These are phyloP conservation scores for Gelatoporia subvermispora DNA, from an alignment of 768 basidiomycete genomes.

Conservation along the genomic window DNA sequence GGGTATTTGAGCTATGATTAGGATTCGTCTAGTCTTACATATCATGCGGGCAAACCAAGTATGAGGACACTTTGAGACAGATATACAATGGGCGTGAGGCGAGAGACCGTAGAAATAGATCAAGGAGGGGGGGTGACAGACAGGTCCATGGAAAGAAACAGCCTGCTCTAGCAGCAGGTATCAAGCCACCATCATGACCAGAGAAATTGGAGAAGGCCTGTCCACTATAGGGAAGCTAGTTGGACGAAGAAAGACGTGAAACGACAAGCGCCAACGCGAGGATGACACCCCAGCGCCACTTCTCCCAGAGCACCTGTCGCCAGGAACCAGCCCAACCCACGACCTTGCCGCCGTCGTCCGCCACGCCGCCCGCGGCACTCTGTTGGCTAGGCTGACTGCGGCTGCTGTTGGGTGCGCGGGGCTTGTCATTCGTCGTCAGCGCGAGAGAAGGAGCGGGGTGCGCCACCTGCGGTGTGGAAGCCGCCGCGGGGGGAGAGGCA, in stretches of 20 bases:
- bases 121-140: no score
- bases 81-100: no score
- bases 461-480: slow-evolving; percentile 1
- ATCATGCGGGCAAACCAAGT: no score
- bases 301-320: slow-evolving; percentile 71
- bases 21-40: no score
- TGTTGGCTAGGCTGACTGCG: not conserved
- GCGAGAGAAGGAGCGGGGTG: not conserved
- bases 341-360: slow-evolving; percentile 15
- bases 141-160: no score
- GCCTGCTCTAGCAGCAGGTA: no score
- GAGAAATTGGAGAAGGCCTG: no score
- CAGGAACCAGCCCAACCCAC: slow-evolving; percentile 57
- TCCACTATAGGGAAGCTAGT: slow-evolving; percentile 2
- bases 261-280: slow-evolving; percentile 76
- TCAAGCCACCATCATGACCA: no score
- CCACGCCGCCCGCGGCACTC: slow-evolving; percentile 2
- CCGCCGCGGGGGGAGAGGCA: not conserved
- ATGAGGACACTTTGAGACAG: no score
- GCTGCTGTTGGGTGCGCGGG: not conserved
- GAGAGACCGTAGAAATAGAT: no score
- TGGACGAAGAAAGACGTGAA: slow-evolving; percentile 61
- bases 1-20: no score
- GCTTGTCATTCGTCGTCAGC: slow-evolving; percentile 4
- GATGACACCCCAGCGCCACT: slow-evolving; percentile 80